Conservation (phyloP, 2,329 filamentous ascomycete genomes). For the Trichoderma atroviride region DNA sequence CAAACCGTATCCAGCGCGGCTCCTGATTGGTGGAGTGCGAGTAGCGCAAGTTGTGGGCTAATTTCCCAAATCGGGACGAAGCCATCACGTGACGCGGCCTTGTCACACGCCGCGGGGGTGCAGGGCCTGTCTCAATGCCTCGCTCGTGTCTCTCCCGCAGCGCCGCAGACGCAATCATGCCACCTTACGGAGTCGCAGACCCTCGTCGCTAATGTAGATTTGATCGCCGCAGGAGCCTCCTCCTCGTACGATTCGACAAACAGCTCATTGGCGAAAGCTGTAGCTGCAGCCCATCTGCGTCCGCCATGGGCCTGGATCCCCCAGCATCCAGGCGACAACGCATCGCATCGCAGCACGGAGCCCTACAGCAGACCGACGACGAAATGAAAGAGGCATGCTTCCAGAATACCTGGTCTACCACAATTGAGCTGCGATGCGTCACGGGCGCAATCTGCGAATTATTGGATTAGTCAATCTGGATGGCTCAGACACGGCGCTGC, state of each 20-base stretch:
- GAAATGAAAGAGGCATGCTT: background rate
- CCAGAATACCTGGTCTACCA: background rate
- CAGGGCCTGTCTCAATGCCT: background rate
- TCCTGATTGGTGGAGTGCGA: background rate
- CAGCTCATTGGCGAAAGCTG: conserved; percentile 19
- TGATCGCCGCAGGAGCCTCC: conserved; percentile 20
- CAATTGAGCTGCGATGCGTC: background rate
- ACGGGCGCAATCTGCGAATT: background rate
- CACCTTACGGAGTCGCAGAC: conserved; percentile 3
- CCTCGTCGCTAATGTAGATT: conserved; percentile 19
- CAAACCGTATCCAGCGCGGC: conserved; percentile 14
- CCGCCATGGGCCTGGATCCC: background rate
- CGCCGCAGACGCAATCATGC: conserved; percentile 28
- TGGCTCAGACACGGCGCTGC: background rate
- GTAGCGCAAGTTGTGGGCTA: conserved; percentile 20
- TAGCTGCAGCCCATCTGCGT: conserved; percentile 20
- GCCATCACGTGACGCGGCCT: background rate
- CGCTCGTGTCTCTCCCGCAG: conserved; percentile 12
- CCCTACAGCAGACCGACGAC: background rate
- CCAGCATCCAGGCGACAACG: conserved; percentile 2
- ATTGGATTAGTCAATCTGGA: background rate
- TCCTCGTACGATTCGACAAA: conserved; percentile 26
- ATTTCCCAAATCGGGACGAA: background rate
- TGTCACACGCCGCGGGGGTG: conserved; percentile 8
- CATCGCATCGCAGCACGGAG: conserved; percentile 10